phyloP scores from a whole-genome alignment of 306 rosid species.

The Ziziphus jujuba region DNA sequence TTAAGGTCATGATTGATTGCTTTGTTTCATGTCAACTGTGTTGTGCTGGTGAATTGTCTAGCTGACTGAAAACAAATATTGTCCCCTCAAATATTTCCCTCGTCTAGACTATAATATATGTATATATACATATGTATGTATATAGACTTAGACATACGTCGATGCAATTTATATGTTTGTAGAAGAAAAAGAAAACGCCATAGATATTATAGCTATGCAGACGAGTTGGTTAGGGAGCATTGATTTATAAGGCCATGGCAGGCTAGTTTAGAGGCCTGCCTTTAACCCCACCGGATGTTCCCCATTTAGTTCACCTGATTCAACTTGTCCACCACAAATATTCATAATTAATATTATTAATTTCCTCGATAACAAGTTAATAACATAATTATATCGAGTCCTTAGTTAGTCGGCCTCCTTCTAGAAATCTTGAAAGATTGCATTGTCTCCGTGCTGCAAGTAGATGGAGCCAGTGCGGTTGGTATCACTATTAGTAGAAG shows the following conservation, averaged over 20 bases:
- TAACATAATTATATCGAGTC: too few species aligned
- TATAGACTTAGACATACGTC: too few species aligned
- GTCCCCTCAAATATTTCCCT: not conserved
- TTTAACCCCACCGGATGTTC: not conserved
- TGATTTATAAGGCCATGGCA: not conserved
- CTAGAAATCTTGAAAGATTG: too few species aligned
- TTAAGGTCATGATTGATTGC: not conserved
- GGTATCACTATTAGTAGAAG: not conserved
- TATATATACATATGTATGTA: too few species aligned
- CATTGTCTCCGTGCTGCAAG: not conserved
- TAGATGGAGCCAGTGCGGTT: not conserved
- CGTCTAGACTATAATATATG: not conserved
- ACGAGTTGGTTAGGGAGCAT: not conserved
- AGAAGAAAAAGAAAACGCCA: not conserved
- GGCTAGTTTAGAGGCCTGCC: slow-evolving; percentile 15
- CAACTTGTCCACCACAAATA: slow-evolving; percentile 5
- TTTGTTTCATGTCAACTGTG: not conserved
- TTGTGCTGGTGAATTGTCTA: not conserved
- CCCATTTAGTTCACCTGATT: slow-evolving; percentile 13
- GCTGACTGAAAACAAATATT: slow-evolving; percentile 1
- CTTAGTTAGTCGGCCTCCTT: too few species aligned
- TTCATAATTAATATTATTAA: not conserved
- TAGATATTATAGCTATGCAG: not conserved
- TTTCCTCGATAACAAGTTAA: not conserved
- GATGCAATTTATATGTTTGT: not conserved